phyloP scores from a whole-genome alignment of 257 asterid species.

The Mitragyna speciosa region DNA sequence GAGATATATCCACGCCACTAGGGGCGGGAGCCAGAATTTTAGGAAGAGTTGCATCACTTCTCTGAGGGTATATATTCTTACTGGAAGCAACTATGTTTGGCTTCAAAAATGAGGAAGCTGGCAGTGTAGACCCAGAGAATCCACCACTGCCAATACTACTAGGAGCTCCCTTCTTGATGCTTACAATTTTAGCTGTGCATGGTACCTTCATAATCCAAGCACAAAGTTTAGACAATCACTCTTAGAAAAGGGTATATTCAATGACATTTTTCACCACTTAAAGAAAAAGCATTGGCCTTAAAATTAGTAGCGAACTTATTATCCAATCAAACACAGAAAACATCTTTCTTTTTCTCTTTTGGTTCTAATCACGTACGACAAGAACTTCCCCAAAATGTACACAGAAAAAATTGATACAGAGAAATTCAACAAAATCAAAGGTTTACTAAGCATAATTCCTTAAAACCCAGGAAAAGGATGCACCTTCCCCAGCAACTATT shows the following conservation, averaged over 20 bases:
- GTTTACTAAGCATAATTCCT: no score
- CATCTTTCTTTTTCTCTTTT: no score
- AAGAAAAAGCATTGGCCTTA: no score
- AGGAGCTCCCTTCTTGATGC: constrained; percentile 65
- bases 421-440: no score
- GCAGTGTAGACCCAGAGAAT: constrained; percentile 31
- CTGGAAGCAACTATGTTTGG: constrained; percentile 34
- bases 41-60: constrained; percentile 31
- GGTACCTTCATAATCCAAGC: constrained; percentile 52
- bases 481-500: background rate
- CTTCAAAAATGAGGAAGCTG: constrained; percentile 42
- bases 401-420: no score
- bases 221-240: background rate
- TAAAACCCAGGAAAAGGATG: background rate
- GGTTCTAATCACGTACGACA: no score
- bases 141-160: constrained; percentile 39
- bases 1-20: constrained; percentile 43
- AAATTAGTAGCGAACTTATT: no score
- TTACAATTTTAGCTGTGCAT: constrained; percentile 54
- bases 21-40: constrained; percentile 24
- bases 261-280: no score
- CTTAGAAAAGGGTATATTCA: no score
- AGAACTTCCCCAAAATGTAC: no score
- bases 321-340: no score
- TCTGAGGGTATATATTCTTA: constrained; percentile 35